Percentiles rank a stretch among this genome's conserved stretches.
Conservation (phyloP, 805 yeast genomes). For the Saccharomycopsis malanga region DNA sequence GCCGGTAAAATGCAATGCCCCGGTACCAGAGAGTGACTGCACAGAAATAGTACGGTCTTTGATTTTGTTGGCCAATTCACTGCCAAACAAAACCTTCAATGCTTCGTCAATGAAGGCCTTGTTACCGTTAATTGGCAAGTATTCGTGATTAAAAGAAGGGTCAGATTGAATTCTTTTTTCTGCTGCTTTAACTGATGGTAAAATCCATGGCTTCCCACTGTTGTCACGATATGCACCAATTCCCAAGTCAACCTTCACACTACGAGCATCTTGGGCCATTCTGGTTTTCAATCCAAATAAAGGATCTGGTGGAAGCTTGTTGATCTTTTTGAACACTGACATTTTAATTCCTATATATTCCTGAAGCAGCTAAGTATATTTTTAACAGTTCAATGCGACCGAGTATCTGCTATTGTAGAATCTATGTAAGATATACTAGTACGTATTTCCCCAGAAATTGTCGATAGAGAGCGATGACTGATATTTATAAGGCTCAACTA, state of each 20-base stretch:
- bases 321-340: slow-evolving; percentile 41
- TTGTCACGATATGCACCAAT: slow-evolving; percentile 95
- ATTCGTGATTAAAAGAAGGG: slow-evolving; percentile 64
- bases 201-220: slow-evolving; percentile 79
- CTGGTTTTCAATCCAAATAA: slow-evolving; percentile 75
- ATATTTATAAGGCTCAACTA: too few species aligned
- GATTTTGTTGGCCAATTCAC: slow-evolving; percentile 41
- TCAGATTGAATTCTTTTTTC: slow-evolving; percentile 47
- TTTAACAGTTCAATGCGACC: too few species aligned
- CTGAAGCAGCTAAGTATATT: too few species aligned
- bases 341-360: too few species aligned
- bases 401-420: too few species aligned
- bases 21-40: slow-evolving; percentile 93
- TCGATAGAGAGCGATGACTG: too few species aligned
- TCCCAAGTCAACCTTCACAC: slow-evolving; percentile 75
- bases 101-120: slow-evolving; percentile 61
- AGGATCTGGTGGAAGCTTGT: slow-evolving; percentile 77
- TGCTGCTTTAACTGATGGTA: slow-evolving; percentile 68
- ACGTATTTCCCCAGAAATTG: too few species aligned
- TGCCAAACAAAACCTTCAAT: slow-evolving; percentile 63
- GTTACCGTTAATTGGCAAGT: slow-evolving; percentile 80
- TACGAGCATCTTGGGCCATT: slow-evolving; percentile 48
- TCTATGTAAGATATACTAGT: too few species aligned
- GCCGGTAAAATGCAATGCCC: slow-evolving; percentile 81
- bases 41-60: slow-evolving; percentile 69